phyloP scores from a whole-genome alignment of 2,329 filamentous ascomycete species.

The Neonectria hederae region DNA sequence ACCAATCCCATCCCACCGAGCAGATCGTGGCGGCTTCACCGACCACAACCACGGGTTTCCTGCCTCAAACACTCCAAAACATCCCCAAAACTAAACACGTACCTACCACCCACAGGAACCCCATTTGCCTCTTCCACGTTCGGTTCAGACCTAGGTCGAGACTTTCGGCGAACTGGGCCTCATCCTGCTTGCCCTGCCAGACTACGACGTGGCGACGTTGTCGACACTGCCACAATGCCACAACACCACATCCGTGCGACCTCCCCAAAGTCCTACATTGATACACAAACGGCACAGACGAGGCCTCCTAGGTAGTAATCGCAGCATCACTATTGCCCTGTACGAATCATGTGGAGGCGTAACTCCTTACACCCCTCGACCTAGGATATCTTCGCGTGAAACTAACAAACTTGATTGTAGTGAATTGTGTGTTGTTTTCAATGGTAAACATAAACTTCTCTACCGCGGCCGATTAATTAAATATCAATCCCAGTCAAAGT shows the following conservation, averaged over 20 bases:
- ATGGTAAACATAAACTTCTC: neutral
- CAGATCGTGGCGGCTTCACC: conserved; percentile 8
- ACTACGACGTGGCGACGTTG: neutral
- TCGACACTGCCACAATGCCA: conserved; percentile 4
- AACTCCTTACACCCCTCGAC: neutral
- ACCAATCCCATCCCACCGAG: too few species aligned
- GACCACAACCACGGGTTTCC: conserved; percentile 1
- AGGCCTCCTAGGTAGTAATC: neutral
- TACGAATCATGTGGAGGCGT: neutral
- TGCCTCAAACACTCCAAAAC: neutral
- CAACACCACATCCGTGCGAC: neutral
- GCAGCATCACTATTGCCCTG: neutral
- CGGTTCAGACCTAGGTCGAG: neutral
- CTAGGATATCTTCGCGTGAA: neutral
- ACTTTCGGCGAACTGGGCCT: neutral
- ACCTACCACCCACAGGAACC: neutral
- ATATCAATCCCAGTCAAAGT: neutral
- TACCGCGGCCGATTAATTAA: too few species aligned
- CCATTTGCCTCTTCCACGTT: neutral
- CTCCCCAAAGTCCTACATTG: neutral
- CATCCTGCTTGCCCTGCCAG: neutral
- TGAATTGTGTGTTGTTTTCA: neutral
- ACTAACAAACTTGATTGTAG: neutral
- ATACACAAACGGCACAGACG: neutral
- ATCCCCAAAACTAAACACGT: neutral